Evolutionary conservation across 2,329 filamentous ascomycete species (phyloP).

Genomic region (Paracorniculantispora psalliotae): DNA sequence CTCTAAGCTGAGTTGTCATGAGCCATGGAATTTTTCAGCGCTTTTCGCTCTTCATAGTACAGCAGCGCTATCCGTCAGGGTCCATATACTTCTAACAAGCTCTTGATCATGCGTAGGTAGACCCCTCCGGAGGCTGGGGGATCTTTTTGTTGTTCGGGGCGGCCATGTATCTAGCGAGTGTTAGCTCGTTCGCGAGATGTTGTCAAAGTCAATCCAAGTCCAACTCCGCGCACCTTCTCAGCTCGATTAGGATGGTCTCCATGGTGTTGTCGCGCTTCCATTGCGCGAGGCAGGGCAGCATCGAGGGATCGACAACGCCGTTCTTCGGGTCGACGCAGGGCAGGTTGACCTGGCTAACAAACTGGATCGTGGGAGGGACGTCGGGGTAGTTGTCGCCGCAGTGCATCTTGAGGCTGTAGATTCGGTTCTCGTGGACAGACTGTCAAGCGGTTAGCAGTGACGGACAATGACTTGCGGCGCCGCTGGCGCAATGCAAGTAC

Average conservation of each 20-base stretch:
- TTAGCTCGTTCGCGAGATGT: background rate
- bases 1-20: background rate
- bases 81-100: background rate
- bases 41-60: background rate
- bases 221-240: conserved; percentile 58
- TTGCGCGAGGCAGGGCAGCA: conserved; percentile 77
- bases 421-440: conserved; percentile 97
- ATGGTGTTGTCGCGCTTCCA: conserved; percentile 95
- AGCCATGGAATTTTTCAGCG: background rate
- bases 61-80: background rate
- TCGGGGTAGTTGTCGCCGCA: conserved; percentile 89
- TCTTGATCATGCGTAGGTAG: conserved; percentile 37
- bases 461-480: background rate
- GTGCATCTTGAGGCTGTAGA: conserved; percentile 96
- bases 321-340: conserved; percentile 80
- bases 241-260: conserved; percentile 86
- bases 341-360: conserved; percentile 93
- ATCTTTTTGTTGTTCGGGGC: conserved; percentile 89
- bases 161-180: conserved; percentile 74
- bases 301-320: conserved; percentile 78
- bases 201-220: background rate
- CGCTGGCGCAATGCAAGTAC: background rate
- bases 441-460: conserved; percentile 29
- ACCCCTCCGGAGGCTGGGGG: conserved; percentile 85
- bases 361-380: conserved; percentile 81